Conservation (phyloP, 2,329 filamentous ascomycete species). For the Botrytis squamosa region DNA sequence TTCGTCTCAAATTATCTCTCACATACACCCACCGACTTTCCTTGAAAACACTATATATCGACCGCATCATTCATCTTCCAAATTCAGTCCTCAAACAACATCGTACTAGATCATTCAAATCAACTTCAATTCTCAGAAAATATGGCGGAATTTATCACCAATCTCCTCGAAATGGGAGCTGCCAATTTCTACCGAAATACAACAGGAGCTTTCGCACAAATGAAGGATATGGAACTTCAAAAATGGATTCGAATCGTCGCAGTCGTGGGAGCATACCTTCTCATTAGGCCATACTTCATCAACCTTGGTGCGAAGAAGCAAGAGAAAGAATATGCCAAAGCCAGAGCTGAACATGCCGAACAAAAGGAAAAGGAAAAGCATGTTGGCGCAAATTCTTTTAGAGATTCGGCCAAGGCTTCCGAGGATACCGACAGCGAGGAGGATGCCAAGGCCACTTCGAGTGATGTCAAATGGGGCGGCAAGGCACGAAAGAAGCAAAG, state of each 20-base stretch:
- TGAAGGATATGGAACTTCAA: slow-evolving; percentile 46
- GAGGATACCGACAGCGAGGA: slow-evolving; percentile 53
- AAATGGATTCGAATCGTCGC: slow-evolving; percentile 68
- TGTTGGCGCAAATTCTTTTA: slow-evolving; percentile 61
- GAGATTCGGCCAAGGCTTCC: slow-evolving; percentile 50
- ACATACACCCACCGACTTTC: background rate
- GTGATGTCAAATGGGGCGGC: slow-evolving; percentile 59
- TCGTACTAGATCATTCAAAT: background rate
- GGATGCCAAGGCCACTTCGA: slow-evolving; percentile 41
- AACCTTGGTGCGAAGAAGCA: slow-evolving; percentile 63
- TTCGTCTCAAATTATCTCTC: background rate
- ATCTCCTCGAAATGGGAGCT: slow-evolving; percentile 23
- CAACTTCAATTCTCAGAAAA: background rate
- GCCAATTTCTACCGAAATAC: slow-evolving; percentile 27
- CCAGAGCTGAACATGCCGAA: slow-evolving; percentile 40
- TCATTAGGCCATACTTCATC: slow-evolving; percentile 72
- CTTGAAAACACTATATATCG: background rate
- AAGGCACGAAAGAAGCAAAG: slow-evolving; percentile 69
- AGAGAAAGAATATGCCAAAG: slow-evolving; percentile 60
- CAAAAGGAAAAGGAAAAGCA: slow-evolving; percentile 38
- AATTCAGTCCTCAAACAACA: background rate
- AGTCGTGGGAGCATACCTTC: slow-evolving; percentile 69
- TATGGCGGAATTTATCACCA: slow-evolving; percentile 18
- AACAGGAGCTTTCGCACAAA: slow-evolving; percentile 43
- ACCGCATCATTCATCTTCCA: background rate